Percentiles rank a stretch among this genome's conserved stretches.
These are phyloP conservation scores for Septoria linicola DNA, from an alignment of 2,329 filamentous ascomycete species.

Conservation along the genomic window DNA sequence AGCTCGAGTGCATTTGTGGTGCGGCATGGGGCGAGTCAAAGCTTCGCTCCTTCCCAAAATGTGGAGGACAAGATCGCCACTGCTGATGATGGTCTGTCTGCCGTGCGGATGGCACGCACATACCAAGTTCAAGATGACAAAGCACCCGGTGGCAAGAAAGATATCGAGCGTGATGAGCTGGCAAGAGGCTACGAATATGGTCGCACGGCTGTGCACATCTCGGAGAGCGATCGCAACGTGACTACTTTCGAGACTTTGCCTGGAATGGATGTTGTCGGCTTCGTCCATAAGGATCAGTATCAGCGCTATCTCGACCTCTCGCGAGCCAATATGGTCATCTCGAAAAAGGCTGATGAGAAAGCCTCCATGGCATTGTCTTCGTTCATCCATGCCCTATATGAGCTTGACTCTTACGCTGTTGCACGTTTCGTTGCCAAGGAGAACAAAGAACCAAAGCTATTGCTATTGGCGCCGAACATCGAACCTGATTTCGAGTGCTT, in stretches of 20 bases:
- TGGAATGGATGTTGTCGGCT: conserved; percentile 80
- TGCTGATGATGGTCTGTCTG: conserved; percentile 53
- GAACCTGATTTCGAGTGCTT: conserved; percentile 79
- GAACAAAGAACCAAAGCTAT: conserved; percentile 70
- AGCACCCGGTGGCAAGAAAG: conserved; percentile 73
- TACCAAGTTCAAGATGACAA: conserved; percentile 78
- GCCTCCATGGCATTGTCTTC: conserved; percentile 84
- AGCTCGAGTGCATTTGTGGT: conserved; percentile 75
- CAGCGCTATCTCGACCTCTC: conserved; percentile 84
- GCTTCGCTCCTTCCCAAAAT: conserved; percentile 49
- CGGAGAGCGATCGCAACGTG: conserved; percentile 79
- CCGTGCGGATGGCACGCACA: conserved; percentile 72
- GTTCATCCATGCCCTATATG: conserved; percentile 80
- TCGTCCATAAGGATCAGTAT: conserved; percentile 68
- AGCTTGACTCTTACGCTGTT: conserved; percentile 81
- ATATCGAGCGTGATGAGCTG: conserved; percentile 77
- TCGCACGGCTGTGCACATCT: conserved; percentile 85
- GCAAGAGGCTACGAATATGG: conserved; percentile 96
- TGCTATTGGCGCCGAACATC: conserved; percentile 77
- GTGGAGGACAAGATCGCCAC: conserved; percentile 32
- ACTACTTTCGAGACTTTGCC: conserved; percentile 80
- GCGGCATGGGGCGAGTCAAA: conserved; percentile 55
- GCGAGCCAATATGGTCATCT: conserved; percentile 72
- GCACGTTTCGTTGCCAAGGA: conserved; percentile 84
- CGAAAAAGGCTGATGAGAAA: conserved; percentile 74